A percentile compares a stretch with the other conserved stretches of the same genome.
These are phyloP conservation scores for Cenchrus americanus DNA, from an alignment of 176 grass and related monocot genomes.

Conservation along the genomic window DNA sequence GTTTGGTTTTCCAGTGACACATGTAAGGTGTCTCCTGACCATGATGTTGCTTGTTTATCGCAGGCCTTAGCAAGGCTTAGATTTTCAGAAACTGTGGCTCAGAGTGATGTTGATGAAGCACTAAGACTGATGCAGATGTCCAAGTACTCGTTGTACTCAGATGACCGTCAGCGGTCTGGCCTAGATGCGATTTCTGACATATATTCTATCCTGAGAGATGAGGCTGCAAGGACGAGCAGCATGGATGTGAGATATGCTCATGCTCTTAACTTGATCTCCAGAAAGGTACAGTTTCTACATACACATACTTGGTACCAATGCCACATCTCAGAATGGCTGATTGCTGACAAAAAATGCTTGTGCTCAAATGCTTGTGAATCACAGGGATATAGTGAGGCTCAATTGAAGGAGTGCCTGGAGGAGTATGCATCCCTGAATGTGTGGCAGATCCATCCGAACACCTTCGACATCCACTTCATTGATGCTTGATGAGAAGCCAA, in stretches of 20 bases:
- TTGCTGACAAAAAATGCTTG: conserved; percentile 14
- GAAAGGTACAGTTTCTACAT: conserved; percentile 71
- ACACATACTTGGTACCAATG: neutral
- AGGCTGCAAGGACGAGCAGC: conserved; percentile 76
- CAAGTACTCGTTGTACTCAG: conserved; percentile 88
- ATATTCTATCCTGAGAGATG: conserved; percentile 93
- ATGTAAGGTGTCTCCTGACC: neutral
- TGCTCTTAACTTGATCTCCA: conserved; percentile 98
- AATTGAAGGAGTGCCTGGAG: conserved; percentile 96
- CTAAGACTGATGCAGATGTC: conserved; percentile 98
- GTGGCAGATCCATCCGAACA: conserved; percentile 97
- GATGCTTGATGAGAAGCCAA: conserved; percentile 57
- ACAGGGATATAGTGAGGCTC: conserved; percentile 95
- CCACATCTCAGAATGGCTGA: neutral
- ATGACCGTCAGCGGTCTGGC: conserved; percentile 90
- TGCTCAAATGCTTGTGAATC: conserved; percentile 32
- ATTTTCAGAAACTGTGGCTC: conserved; percentile 87
- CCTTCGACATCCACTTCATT: conserved; percentile 94
- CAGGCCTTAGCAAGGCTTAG: conserved; percentile 96
- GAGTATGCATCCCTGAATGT: conserved; percentile 97
- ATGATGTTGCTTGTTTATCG: neutral
- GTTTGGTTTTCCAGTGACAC: neutral
- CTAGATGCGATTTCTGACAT: conserved; percentile 98
- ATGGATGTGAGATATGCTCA: conserved; percentile 95
- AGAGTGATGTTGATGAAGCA: conserved; percentile 94